Evolutionary conservation across 352 stramenopile species (phyloP).

Genomic region (Poterioochromonas sp.): DNA sequence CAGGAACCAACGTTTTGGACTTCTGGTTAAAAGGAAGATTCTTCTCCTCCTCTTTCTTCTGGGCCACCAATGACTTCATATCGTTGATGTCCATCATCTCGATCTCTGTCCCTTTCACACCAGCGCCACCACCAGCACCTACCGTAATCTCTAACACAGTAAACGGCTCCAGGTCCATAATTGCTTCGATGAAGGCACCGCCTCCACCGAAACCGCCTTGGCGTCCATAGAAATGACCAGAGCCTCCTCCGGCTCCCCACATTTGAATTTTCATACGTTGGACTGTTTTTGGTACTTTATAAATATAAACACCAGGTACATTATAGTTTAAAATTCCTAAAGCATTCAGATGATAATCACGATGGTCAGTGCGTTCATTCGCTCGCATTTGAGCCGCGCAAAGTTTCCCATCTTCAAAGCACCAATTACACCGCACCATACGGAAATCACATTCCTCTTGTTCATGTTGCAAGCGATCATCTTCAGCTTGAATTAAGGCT

Average conservation of each 20-base stretch:
- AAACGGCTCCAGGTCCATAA: background rate
- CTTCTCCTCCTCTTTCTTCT: constrained; percentile 29
- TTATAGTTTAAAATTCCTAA: constrained; percentile 40
- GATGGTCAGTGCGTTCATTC: constrained; percentile 44
- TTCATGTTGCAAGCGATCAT: constrained; percentile 50
- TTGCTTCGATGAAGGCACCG: constrained; percentile 35
- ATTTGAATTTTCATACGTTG: constrained; percentile 45
- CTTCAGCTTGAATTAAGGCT: constrained; percentile 36
- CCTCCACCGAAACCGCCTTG: constrained; percentile 39
- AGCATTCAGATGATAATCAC: constrained; percentile 45
- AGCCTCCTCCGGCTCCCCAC: constrained; percentile 47
- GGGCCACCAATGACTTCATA: background rate
- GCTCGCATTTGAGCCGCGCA: constrained; percentile 49
- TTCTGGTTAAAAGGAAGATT: no score
- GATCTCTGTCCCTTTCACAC: constrained; percentile 40
- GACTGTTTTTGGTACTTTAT: constrained; percentile 36
- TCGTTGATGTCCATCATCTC: constrained; percentile 23
- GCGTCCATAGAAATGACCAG: constrained; percentile 37
- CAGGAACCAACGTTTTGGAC: no score
- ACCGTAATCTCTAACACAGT: constrained; percentile 42
- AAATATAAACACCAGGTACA: constrained; percentile 41
- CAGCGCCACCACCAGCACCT: constrained; percentile 41
- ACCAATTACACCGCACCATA: constrained; percentile 46
- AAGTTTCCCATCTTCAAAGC: constrained; percentile 19
- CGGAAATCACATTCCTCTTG: constrained; percentile 46